Percentiles rank a stretch among this genome's conserved stretches.
Evolutionary conservation across 371 early-diverging fungal genomes (phyloP).

Genomic region (Syncephalis plumigaleata): DNA sequence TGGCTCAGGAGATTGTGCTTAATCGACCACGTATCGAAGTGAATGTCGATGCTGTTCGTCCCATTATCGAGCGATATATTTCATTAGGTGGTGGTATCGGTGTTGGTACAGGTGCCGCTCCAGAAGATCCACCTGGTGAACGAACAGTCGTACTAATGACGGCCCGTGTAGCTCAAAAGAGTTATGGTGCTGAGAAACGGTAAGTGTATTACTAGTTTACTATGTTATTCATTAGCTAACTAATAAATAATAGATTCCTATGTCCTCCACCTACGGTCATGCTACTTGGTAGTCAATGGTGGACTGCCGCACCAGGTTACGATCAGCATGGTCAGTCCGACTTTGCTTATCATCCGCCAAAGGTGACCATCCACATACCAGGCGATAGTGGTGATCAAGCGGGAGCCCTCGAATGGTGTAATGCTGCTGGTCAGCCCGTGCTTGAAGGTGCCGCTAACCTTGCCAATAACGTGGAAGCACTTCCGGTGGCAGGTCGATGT

Average conservation of each 20-base stretch:
- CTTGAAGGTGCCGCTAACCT: neutral
- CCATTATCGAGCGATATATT: too few relatives aligned
- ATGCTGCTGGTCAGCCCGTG: neutral
- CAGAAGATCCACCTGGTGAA: neutral
- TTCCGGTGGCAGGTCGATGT: neutral
- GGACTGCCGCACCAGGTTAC: slow-evolving; percentile 14
- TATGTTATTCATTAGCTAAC: too few relatives aligned
- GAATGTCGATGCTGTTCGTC: too few relatives aligned
- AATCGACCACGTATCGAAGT: too few relatives aligned
- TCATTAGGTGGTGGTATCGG: too few relatives aligned
- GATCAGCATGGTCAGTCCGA: slow-evolving; percentile 30
- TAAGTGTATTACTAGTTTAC: too few relatives aligned
- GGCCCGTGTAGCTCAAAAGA: slow-evolving; percentile 63
- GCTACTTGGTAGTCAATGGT: slow-evolving; percentile 3
- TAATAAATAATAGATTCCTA: slow-evolving; percentile 20
- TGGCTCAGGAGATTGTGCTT: too few relatives aligned
- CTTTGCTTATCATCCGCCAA: slow-evolving; percentile 36
- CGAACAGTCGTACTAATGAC: neutral
- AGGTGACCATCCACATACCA: slow-evolving; percentile 29
- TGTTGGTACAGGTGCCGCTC: too few relatives aligned
- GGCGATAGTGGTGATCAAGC: slow-evolving; percentile 16
- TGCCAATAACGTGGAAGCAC: neutral
- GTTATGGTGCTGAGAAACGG: slow-evolving; percentile 71
- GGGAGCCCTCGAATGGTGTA: slow-evolving; percentile 10
- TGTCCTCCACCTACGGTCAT: slow-evolving; percentile 60